Evolutionary conservation across 108 stramenopile genomes (phyloP), one percentile per base, ranked within the genome.

Genomic region (Parietichytrium sp.): DNA sequence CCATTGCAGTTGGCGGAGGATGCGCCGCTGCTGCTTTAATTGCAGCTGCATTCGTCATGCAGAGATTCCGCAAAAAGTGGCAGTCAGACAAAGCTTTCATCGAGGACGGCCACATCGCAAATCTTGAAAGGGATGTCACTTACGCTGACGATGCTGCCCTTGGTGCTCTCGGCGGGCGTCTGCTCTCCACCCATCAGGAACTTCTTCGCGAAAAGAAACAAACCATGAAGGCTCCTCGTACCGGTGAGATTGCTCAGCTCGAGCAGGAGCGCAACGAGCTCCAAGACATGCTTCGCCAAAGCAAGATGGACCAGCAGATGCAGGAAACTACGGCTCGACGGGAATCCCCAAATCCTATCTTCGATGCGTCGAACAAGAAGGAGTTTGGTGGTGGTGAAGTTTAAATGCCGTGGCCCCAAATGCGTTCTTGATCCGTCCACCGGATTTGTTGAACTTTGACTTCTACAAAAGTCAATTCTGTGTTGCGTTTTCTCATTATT

Each of bases 1-100:
- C 55, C 55, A 42, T 72, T 6, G 55, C 55, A n/a, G 42, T 72
- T 18, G 55, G 55, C 30, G 55, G 55, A 8, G 55, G 55, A 30
- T 30, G 33, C 38, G 20, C 55, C 12, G 55, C 55, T 8, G 55
- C 36, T 31, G 36, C 42, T 23, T 18, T 72, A n/a, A 13, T 72
- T 18, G 18, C 42, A 8, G 55, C 55, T 23, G 55, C 38, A 13
- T 12, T 42, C 10, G 20, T 8, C 18, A 4, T 72, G 10, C 55
- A 42, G 20, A 30, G 55, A n/a, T 72, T 16, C 55, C 55, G 55
- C 55, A 30, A 38, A 42, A 30, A 38, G 4, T 72, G 55, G 55
- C 55, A 18, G 4, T 38, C 36, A n/a, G 55, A 72, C 38, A 38
- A 72, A 72, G 42, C 33, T 12, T 72, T 42, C 55, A 42, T 72